Evolutionary conservation across 805 yeast species (phyloP).

Genomic region (Candida coquimbonensis): DNA sequence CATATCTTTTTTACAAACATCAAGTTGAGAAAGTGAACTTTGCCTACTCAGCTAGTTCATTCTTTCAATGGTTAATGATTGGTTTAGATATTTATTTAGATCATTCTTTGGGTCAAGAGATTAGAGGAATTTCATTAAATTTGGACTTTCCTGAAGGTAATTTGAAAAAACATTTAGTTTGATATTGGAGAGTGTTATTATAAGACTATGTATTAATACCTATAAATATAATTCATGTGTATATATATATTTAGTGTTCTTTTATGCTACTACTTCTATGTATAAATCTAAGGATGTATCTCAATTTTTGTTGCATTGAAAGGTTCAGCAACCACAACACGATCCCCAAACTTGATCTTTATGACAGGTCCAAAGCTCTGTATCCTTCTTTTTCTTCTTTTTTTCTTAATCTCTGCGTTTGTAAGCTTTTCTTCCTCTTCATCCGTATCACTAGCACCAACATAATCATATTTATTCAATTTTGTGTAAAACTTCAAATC

Average conservation of each 20-base stretch:
- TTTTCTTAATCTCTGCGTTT: slow-evolving; percentile 12
- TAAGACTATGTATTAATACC: background rate
- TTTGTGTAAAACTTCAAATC: slow-evolving; percentile 16
- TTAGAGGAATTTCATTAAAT: background rate
- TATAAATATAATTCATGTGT: background rate
- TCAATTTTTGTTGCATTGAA: slow-evolving; percentile 20
- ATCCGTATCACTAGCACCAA: slow-evolving; percentile 23
- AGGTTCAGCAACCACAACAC: slow-evolving; percentile 21
- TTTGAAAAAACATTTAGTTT: slow-evolving; percentile 4
- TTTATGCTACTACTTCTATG: no score
- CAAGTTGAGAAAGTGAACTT: slow-evolving; percentile 10
- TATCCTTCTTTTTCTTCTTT: slow-evolving; percentile 9
- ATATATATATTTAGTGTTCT: no score
- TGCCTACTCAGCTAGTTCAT: slow-evolving; percentile 13
- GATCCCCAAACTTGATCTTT: slow-evolving; percentile 17
- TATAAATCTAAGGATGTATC: no score
- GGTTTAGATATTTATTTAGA: slow-evolving; percentile 11
- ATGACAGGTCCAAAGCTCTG: slow-evolving; percentile 19
- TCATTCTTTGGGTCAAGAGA: slow-evolving; percentile 2
- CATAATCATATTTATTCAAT: slow-evolving; percentile 15
- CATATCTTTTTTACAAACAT: slow-evolving; percentile 11
- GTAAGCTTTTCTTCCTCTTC: slow-evolving; percentile 19
- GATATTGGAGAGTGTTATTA: background rate
- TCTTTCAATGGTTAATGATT: slow-evolving; percentile 13
- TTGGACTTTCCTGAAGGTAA: slow-evolving; percentile 5